Percentiles rank a stretch among this genome's conserved stretches.
phyloP scores from a whole-genome alignment of 805 yeast genomes.

The Torulaspora indica region DNA sequence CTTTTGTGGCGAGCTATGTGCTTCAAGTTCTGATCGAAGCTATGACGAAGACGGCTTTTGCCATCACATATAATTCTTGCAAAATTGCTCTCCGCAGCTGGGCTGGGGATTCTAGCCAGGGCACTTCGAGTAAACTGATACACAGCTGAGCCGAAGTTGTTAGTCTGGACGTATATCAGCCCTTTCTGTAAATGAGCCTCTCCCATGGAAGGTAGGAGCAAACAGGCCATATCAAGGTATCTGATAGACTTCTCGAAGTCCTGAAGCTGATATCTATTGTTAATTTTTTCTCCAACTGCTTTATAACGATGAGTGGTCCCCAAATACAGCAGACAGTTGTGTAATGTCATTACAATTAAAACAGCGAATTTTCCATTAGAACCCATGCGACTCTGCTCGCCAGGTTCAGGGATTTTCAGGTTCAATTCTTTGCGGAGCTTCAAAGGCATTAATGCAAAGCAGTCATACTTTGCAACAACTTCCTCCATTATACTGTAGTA shows the following conservation, averaged over 20 bases:
- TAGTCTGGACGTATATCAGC: conserved; percentile 26
- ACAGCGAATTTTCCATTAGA: conserved; percentile 13
- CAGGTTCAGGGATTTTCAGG: conserved; percentile 1
- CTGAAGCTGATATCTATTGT: conserved; percentile 36
- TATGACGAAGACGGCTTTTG: conserved; percentile 33
- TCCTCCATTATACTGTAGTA: conserved; percentile 40
- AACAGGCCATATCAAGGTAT: conserved; percentile 48
- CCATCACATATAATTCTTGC: conserved; percentile 36
- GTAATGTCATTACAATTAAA: conserved; percentile 16
- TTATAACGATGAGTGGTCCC: conserved; percentile 60
- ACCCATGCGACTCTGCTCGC: conserved; percentile 5
- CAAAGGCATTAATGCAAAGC: conserved; percentile 13
- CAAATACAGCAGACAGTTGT: conserved; percentile 40
- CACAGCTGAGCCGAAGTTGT: conserved; percentile 23
- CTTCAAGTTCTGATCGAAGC: conserved; percentile 16
- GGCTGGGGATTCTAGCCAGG: conserved; percentile 47
- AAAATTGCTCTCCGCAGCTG: conserved; percentile 47
- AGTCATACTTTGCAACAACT: conserved; percentile 11
- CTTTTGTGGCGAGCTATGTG: conserved; percentile 24
- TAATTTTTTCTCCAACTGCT: conserved; percentile 44
- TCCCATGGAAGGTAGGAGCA: conserved; percentile 61
- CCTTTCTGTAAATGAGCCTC: conserved; percentile 44
- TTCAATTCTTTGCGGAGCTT: conserved; percentile 12
- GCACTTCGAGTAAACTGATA: conserved; percentile 45
- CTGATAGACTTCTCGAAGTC: conserved; percentile 44